Evolutionary conservation across 2,329 filamentous ascomycete species (phyloP), one percentile per base, ranked within the genome.

Genomic region (Alternaria conjuncta): DNA sequence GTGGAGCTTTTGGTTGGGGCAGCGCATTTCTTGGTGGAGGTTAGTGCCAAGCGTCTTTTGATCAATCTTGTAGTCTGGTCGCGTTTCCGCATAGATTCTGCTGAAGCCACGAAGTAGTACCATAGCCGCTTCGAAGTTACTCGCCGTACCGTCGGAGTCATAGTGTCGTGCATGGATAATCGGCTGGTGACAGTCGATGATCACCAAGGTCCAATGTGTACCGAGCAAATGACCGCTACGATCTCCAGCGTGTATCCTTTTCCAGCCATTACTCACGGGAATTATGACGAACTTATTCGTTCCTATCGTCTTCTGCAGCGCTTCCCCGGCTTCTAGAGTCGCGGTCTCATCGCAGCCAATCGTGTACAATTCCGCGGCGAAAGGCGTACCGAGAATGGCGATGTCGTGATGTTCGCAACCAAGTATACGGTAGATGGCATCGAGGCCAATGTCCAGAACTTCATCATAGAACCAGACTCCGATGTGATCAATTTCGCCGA

Each of bases 131-230:
- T 28, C 18, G 2, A 32, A 32, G 6, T 21, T 21, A 4, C 2
- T 20, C 30, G 49, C 18, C 49, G 10, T 32, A 49, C 49, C 21
- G 41, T 30, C 13, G 2, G 53, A 51, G 32, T 61, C 59, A 4
- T 45, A 51, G 53, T 61, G 56, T 30, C 21, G 13, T 26, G 25
- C 44, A 8, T 26, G 49, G 10, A 61, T 3, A 7, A 18, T 11
- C n/a, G 26, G 11, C 23, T 20, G 25, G 46, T 54, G 54, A 36
- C 54, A 61, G 25, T 61, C 59, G 32, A 61, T 18, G 15, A 61
- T 26, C 12, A 57, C 7, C 21, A 36, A 6, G 6, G 53, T 57
- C 53, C 46, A 61, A 20, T 61, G 54, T 15, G 23, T 41, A 11
- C 36, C 36, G 36, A 41, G 36, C 36, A 41, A 41, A 18, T n/a